phyloP scores from a whole-genome alignment of 192 early-diverging fungal genomes.

The Piromyces finnis region DNA sequence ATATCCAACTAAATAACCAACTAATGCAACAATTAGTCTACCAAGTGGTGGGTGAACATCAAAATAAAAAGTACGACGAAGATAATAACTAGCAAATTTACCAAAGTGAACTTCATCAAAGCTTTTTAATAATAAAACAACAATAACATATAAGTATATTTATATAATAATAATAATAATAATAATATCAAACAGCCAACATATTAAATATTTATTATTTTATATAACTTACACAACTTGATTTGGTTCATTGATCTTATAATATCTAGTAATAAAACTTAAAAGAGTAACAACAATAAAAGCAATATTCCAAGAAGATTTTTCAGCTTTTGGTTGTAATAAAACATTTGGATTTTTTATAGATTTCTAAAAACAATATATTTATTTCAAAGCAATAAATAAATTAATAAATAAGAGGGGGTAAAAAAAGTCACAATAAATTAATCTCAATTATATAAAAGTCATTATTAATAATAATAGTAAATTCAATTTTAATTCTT shows the following conservation, averaged over 20 bases:
- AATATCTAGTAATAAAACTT: slow-evolving; percentile 46
- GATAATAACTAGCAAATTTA: slow-evolving; percentile 89
- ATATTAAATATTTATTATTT: background rate
- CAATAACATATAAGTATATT: background rate
- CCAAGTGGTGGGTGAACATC: slow-evolving; percentile 95
- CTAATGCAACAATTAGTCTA: slow-evolving; percentile 71
- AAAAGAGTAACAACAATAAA: slow-evolving; percentile 13
- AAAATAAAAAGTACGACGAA: slow-evolving; percentile 78
- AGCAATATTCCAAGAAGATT: slow-evolving; percentile 7
- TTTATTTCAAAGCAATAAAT: no score
- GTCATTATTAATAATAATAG: no score
- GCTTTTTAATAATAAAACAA: slow-evolving; percentile 8
- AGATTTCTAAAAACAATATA: background rate
- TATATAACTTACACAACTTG: slow-evolving; percentile 43
- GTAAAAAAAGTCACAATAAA: no score
- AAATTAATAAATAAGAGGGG: background rate
- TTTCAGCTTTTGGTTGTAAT: slow-evolving; percentile 1
- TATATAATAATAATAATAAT: background rate
- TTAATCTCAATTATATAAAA: no score
- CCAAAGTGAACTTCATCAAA: slow-evolving; percentile 99
- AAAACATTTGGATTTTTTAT: background rate
- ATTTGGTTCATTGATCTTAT: slow-evolving; percentile 43
- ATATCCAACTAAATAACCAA: slow-evolving; percentile 74
- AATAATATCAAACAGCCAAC: no score
- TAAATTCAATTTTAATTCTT: no score